Percentiles rank a stretch among this genome's conserved stretches.
These are phyloP conservation scores for Cytidiella melzeri DNA, from an alignment of 768 basidiomycete species.

Conservation along the genomic window DNA sequence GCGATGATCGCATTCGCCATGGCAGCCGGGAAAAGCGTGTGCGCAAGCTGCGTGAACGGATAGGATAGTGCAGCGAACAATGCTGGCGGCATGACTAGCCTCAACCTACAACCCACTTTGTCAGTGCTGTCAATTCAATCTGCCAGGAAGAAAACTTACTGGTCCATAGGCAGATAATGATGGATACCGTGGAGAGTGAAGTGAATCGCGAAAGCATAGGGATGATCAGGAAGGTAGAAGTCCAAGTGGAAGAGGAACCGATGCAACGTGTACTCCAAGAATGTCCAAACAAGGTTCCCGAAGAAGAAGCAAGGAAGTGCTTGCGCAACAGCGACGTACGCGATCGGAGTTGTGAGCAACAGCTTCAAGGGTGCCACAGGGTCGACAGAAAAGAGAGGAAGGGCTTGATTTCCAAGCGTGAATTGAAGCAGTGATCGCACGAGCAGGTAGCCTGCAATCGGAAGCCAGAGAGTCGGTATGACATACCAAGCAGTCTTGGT, in stretches of 20 bases:
- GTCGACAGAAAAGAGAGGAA: constrained; percentile 54
- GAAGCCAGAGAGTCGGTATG: constrained; percentile 87
- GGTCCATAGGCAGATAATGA: constrained; percentile 96
- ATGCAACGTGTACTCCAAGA: constrained; percentile 89
- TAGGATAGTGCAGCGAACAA: constrained; percentile 71
- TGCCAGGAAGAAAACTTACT: constrained; percentile 36
- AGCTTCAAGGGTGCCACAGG: constrained; percentile 50
- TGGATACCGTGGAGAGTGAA: constrained; percentile 95
- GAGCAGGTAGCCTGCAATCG: constrained; percentile 77
- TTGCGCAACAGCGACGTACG: constrained; percentile 46
- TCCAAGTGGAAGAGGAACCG: constrained; percentile 98
- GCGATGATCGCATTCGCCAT: constrained; percentile 90
- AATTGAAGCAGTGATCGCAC: constrained; percentile 81
- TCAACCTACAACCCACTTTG: constrained; percentile 42
- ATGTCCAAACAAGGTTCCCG: constrained; percentile 90
- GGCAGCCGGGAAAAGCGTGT: constrained; percentile 73
- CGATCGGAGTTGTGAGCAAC: constrained; percentile 35
- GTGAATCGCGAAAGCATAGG: constrained; percentile 75
- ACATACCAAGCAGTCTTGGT: constrained; percentile 93
- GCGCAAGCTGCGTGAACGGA: constrained; percentile 84
- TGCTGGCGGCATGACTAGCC: constrained; percentile 94
- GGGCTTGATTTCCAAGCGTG: constrained; percentile 42
- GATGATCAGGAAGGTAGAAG: constrained; percentile 75
- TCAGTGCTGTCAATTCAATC: neutral
- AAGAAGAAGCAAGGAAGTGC: constrained; percentile 65